phyloP scores from a whole-genome alignment of 2,329 filamentous ascomycete species.

The Xylaria sp. region DNA sequence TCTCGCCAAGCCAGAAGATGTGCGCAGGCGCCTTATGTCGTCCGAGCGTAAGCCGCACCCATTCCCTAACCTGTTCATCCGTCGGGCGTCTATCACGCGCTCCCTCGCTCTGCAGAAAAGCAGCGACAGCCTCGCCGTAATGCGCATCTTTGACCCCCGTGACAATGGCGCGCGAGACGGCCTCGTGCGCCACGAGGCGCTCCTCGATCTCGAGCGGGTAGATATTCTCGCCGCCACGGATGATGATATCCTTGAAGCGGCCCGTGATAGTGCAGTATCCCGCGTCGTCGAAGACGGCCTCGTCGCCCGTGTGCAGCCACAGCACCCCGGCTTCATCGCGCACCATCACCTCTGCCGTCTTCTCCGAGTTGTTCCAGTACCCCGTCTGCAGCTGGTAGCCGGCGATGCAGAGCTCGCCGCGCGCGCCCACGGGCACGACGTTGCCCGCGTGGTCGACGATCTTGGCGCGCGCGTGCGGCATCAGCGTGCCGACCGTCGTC shows the following conservation, averaged over 20 bases:
- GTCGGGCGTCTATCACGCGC: constrained; percentile 52
- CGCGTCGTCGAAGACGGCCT: constrained; percentile 73
- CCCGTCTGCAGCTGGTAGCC: constrained; percentile 79
- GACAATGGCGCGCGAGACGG: constrained; percentile 72
- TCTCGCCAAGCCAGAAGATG: constrained; percentile 79
- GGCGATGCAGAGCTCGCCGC: constrained; percentile 80
- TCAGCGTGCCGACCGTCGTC: constrained; percentile 78
- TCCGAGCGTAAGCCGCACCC: constrained; percentile 71
- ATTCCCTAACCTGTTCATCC: constrained; percentile 68
- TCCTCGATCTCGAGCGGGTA: constrained; percentile 83
- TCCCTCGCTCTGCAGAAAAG: constrained; percentile 62
- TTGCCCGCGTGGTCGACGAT: constrained; percentile 76
- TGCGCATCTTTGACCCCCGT: constrained; percentile 76
- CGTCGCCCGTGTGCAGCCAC: constrained; percentile 76
- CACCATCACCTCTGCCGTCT: constrained; percentile 72
- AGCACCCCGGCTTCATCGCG: constrained; percentile 64
- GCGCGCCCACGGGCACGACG: constrained; percentile 73
- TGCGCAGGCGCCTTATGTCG: constrained; percentile 76
- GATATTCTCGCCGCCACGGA: constrained; percentile 78
- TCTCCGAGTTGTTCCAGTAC: constrained; percentile 77
- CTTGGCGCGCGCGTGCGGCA: constrained; percentile 82
- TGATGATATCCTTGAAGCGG: constrained; percentile 83
- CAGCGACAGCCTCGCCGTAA: constrained; percentile 78
- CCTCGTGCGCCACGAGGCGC: constrained; percentile 72
- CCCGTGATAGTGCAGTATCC: constrained; percentile 80